Evolutionary conservation across 2,329 filamentous ascomycete species (phyloP).

Genomic region (Cladophialophora yegresii): DNA sequence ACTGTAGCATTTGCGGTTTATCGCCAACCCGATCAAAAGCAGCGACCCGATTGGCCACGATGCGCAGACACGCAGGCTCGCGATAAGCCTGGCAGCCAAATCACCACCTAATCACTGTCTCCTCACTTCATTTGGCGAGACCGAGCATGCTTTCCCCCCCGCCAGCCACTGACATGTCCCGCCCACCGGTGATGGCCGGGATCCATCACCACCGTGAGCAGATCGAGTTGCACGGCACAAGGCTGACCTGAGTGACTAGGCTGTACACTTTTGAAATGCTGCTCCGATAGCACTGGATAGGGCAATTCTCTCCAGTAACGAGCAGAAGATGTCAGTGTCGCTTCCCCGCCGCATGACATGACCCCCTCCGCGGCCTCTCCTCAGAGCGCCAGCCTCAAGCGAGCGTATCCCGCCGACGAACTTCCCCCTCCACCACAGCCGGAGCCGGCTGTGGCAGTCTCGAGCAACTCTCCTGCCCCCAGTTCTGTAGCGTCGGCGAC

Average conservation of each 20-base stretch:
- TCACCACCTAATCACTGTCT: not conserved
- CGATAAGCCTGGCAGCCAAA: conserved; percentile 9
- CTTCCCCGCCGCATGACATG: conserved; percentile 32
- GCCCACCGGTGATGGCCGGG: not conserved
- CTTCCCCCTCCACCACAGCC: conserved; percentile 17
- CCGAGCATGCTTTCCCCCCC: conserved; percentile 9
- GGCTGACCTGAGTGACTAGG: conserved; percentile 16
- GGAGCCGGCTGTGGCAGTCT: conserved; percentile 15
- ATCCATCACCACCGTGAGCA: not conserved
- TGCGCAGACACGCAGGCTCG: not conserved
- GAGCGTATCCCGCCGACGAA: conserved; percentile 36
- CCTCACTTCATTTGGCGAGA: conserved; percentile 1
- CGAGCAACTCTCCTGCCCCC: conserved; percentile 32
- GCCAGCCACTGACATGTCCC: conserved; percentile 15
- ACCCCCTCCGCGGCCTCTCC: conserved; percentile 33
- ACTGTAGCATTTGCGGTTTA: conserved; percentile 7
- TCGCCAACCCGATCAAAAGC: conserved; percentile 3
- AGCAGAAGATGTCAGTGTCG: conserved; percentile 33
- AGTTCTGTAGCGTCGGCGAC: conserved; percentile 39
- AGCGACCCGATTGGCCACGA: not conserved
- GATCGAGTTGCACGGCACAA: conserved; percentile 15
- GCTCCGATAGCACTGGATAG: conserved; percentile 10
- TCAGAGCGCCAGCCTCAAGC: conserved; percentile 35
- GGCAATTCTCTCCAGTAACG: conserved; percentile 7
- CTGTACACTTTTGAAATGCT: conserved; percentile 5